These are phyloP conservation scores for Lipomyces sp. DNA, from an alignment of 805 yeast genomes.

Conservation along the genomic window DNA sequence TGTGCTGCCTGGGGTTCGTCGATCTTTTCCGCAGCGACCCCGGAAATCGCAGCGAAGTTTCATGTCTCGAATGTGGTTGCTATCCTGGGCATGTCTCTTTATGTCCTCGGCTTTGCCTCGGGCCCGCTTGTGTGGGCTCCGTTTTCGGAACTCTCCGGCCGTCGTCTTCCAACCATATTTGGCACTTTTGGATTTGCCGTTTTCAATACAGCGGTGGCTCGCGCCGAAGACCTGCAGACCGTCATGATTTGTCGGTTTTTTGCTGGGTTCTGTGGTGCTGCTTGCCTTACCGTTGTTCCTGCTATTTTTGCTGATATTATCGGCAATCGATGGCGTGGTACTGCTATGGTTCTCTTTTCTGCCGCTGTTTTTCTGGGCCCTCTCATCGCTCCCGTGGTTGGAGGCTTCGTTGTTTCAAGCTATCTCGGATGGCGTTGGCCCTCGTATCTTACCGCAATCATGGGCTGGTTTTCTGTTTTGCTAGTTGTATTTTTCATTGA, in stretches of 20 bases:
- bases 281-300: slow-evolving; percentile 81
- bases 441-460: slow-evolving; percentile 63
- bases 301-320: slow-evolving; percentile 84
- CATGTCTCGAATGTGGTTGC: slow-evolving; percentile 67
- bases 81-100: slow-evolving; percentile 71
- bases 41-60: slow-evolving; percentile 45
- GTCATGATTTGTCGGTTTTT: slow-evolving; percentile 74
- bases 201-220: slow-evolving; percentile 71
- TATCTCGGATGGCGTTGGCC: slow-evolving; percentile 84
- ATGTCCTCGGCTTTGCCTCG: slow-evolving; percentile 88
- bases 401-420: slow-evolving; percentile 61
- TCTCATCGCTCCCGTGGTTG: slow-evolving; percentile 73
- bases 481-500: slow-evolving; percentile 46
- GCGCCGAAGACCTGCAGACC: slow-evolving; percentile 76
- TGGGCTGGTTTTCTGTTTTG: slow-evolving; percentile 47
- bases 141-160: slow-evolving; percentile 57
- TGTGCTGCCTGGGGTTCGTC: slow-evolving; percentile 75
- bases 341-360: slow-evolving; percentile 67
- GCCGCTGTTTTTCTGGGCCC: slow-evolving; percentile 79
- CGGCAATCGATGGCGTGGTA: slow-evolving; percentile 63
- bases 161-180: slow-evolving; percentile 57
- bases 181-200: slow-evolving; percentile 55
- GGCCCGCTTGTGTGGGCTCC: slow-evolving; percentile 95
- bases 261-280: slow-evolving; percentile 78
- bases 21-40: slow-evolving; percentile 64